Evolutionary conservation across 2,329 filamentous ascomycete genomes (phyloP).

Genomic region (Stagonosporopsis cucurbitacearum): DNA sequence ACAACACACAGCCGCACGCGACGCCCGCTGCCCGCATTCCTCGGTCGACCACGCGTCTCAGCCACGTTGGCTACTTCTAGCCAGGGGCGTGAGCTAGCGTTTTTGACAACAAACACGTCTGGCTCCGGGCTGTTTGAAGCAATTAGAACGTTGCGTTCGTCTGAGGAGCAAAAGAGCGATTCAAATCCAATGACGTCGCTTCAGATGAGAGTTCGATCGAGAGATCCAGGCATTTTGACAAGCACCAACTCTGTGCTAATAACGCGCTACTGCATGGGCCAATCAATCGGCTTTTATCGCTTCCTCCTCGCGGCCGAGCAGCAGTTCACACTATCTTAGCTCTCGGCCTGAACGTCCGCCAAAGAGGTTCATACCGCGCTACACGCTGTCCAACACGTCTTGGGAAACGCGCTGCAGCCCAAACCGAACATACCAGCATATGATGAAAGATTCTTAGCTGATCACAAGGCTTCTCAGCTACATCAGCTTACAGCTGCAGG

Average conservation of each 20-base stretch:
- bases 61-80: constrained; percentile 7
- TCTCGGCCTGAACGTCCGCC: constrained; percentile 7
- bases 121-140: neutral
- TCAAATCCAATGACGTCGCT: constrained; percentile 10
- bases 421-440: neutral
- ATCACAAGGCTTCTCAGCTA: constrained; percentile 18
- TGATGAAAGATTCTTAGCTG: constrained; percentile 5
- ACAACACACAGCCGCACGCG: constrained; percentile 23
- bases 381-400: neutral
- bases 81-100: constrained; percentile 7
- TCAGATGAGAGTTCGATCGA: constrained; percentile 16
- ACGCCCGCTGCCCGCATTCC: constrained; percentile 21
- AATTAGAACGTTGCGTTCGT: neutral
- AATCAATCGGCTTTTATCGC: constrained; percentile 18
- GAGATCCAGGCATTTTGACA: constrained; percentile 25
- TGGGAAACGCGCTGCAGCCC: neutral
- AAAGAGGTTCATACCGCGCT: constrained; percentile 6
- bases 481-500: constrained; percentile 15
- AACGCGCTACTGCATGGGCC: constrained; percentile 19
- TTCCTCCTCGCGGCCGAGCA: constrained; percentile 14
- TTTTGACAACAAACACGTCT: constrained; percentile 6
- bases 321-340: constrained; percentile 22
- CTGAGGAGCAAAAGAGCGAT: neutral
- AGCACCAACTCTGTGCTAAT: constrained; percentile 13
- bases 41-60: constrained; percentile 18